Evolutionary conservation across 202 grass and related monocot genomes (phyloP).

Genomic region (Panicum virgatum): DNA sequence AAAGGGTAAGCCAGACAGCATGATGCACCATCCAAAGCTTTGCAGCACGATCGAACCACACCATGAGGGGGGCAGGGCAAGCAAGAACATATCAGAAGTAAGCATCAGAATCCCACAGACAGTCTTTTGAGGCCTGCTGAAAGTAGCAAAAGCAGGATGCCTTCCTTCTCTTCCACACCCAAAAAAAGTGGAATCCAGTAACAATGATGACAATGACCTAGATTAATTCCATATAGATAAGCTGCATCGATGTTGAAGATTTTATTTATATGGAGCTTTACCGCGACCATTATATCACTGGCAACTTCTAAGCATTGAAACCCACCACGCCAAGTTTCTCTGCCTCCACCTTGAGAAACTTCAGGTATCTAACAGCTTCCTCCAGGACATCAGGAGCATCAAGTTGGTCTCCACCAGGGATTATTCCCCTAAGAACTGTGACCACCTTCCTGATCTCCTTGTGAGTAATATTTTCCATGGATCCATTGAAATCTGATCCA

Average conservation of each 20-base stretch:
- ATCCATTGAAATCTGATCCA: constrained; percentile 9
- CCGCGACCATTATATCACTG: background rate
- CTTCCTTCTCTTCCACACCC: constrained; percentile 48
- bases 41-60: constrained; percentile 5
- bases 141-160: constrained; percentile 56
- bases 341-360: constrained; percentile 71
- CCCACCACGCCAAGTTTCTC: constrained; percentile 54
- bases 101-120: constrained; percentile 43
- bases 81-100: constrained; percentile 31
- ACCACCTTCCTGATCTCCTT: constrained; percentile 63
- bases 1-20: constrained; percentile 37
- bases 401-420: constrained; percentile 65
- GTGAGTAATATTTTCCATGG: constrained; percentile 32
- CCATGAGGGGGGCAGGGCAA: constrained; percentile 13
- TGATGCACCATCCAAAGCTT: constrained; percentile 45
- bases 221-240: background rate
- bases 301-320: constrained; percentile 33
- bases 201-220: constrained; percentile 30
- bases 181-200: constrained; percentile 32
- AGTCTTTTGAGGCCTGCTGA: constrained; percentile 38
- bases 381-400: constrained; percentile 68
- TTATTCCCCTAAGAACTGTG: constrained; percentile 62
- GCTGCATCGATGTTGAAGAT: background rate
- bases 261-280: constrained; percentile 32
- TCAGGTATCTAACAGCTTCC: constrained; percentile 75